These are phyloP conservation scores for Ustilago hordei DNA, from an alignment of 1,284 basidiomycete genomes.

Conservation along the genomic window DNA sequence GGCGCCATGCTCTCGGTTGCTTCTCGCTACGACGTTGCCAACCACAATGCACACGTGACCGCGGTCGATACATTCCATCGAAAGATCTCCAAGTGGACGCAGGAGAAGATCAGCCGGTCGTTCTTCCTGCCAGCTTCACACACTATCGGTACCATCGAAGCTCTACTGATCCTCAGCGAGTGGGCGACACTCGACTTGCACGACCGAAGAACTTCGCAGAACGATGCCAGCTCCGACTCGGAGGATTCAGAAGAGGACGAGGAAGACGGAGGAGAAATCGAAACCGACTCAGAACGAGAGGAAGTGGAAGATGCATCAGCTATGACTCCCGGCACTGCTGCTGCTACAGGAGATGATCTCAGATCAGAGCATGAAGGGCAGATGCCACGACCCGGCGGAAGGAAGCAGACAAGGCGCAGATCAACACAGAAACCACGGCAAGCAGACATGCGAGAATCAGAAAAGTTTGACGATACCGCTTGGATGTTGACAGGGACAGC, in stretches of 20 bases:
- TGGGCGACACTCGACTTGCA: slow-evolving; percentile 56
- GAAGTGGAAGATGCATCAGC: slow-evolving; percentile 18
- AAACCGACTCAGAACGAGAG: slow-evolving; percentile 22
- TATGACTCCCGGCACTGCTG: slow-evolving; percentile 23
- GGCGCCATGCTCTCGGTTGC: slow-evolving; percentile 58
- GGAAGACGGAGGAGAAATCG: slow-evolving; percentile 10
- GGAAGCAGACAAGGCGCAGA: slow-evolving; percentile 5
- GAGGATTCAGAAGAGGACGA: slow-evolving; percentile 36
- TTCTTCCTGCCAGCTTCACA: slow-evolving; percentile 52
- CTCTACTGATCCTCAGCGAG: slow-evolving; percentile 54
- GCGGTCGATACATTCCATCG: slow-evolving; percentile 51
- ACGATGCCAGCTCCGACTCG: slow-evolving; percentile 43
- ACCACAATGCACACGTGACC: slow-evolving; percentile 47
- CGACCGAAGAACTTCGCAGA: slow-evolving; percentile 41
- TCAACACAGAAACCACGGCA: slow-evolving; percentile 28
- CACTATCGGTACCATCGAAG: slow-evolving; percentile 57
- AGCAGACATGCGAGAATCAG: slow-evolving; percentile 47
- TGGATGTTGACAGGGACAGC: slow-evolving; percentile 58
- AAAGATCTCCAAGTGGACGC: slow-evolving; percentile 56
- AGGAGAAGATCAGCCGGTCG: slow-evolving; percentile 52
- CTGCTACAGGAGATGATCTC: slow-evolving; percentile 32
- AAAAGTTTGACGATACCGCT: slow-evolving; percentile 56
- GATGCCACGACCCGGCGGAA: slow-evolving; percentile 18
- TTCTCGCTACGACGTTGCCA: slow-evolving; percentile 51
- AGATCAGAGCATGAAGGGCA: slow-evolving; percentile 38